Base-by-base conservation (phyloP, 2,329 filamentous ascomycete genomes). In the Pezicula rhizophila region DNA sequence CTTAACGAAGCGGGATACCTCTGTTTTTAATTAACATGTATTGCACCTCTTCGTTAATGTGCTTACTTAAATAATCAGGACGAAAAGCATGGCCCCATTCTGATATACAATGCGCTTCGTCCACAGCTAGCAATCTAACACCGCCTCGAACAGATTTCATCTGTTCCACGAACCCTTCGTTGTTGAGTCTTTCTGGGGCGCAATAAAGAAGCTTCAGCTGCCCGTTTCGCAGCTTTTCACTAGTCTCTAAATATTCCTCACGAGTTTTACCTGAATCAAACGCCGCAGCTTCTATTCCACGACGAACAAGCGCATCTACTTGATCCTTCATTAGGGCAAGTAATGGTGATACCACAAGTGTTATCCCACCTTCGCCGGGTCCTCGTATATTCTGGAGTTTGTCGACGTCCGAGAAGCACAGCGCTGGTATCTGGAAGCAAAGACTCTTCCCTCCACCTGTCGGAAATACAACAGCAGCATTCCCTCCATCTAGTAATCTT, bases 251-350 rank as follows among this genome's bases (percentile, higher is more conserved):
- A 45, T 68, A 66, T 42, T 69, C 57, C 18, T 71, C 66, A 46
- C 65, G 60, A 2, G 60, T 70, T 55, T 79, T 80, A 4, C 71
- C 77, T 0, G 78, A 82, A 57, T 82, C 77, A 10, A 81, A 64
- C 6, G 72, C 73, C 2, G 77, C 78, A 8, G 78, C 79, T 8
- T 70, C 57, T 8, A 82, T 71, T 1, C 73, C 73, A 25, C 71
- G 69, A 8, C 67, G 67, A 42, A 70, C 65, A 17, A 82, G 65
- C 1, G 73, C 72, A 53, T 82, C 78, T 0, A 79, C 76, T 54
- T 82, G 79, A 52, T 82, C 78, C 57, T 81, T 81, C 77, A 80
- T 80, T 46, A 81, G 57, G 2, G 76, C 76, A 45, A 80, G 76
- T 3, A 80, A 62, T 0, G 77, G 77, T 0, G 75, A 80, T 2